Evolutionary conservation across 306 rosid species (phyloP).

Genomic region (Coriaria nepalensis): DNA sequence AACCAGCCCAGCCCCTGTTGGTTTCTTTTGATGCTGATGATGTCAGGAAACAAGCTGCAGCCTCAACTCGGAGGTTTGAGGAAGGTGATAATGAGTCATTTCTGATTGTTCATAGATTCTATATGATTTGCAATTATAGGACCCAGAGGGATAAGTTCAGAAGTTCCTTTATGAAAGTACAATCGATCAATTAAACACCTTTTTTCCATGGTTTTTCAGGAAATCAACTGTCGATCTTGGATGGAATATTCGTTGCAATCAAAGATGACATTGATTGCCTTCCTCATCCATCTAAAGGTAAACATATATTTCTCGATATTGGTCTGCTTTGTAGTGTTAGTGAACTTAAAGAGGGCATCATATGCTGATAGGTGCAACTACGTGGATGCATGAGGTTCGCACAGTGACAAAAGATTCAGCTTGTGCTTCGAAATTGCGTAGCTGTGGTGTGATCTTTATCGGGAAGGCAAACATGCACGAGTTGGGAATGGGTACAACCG

Average conservation of each 20-base stretch:
- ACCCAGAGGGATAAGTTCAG: no score
- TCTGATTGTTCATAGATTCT: neutral
- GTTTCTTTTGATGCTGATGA: conserved; percentile 69
- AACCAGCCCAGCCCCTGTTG: conserved; percentile 52
- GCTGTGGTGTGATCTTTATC: conserved; percentile 73
- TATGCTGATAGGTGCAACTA: conserved; percentile 55
- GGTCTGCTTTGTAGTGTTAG: neutral
- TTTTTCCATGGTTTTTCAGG: conserved; percentile 34
- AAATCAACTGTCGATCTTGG: conserved; percentile 74
- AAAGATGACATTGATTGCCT: conserved; percentile 93
- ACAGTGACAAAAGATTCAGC: conserved; percentile 47
- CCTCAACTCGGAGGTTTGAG: conserved; percentile 76
- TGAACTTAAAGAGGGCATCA: conserved; percentile 10
- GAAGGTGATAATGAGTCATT: conserved; percentile 35
- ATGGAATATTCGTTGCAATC: conserved; percentile 86
- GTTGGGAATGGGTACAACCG: conserved; percentile 96
- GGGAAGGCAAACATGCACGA: conserved; percentile 99
- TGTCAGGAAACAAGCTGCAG: conserved; percentile 71
- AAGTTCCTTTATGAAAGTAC: no score
- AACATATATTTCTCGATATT: conserved; percentile 4
- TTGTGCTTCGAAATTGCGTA: conserved; percentile 59
- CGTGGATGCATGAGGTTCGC: conserved; percentile 95
- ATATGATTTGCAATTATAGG: no score
- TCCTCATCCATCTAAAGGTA: conserved; percentile 79
- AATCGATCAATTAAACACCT: neutral